Conservation (phyloP, 352 stramenopile genomes). For the Phytophthora meadii region DNA sequence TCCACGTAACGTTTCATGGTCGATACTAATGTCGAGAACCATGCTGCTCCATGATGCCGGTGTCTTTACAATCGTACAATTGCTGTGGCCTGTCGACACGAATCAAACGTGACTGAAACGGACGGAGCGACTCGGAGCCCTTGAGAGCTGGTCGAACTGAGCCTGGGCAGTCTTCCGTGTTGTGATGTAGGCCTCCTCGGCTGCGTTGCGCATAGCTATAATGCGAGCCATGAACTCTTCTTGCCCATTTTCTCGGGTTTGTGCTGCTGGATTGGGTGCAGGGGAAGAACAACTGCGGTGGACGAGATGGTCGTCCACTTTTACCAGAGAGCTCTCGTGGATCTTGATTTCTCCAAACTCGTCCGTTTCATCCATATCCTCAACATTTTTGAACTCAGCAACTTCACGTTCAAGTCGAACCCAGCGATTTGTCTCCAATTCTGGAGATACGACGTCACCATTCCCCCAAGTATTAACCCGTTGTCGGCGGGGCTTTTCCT, state of each 20-base stretch:
- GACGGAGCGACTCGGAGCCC: slow-evolving; percentile 9
- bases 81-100: slow-evolving; percentile 21
- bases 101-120: slow-evolving; percentile 20
- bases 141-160: slow-evolving; percentile 24
- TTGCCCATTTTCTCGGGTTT: slow-evolving; percentile 7
- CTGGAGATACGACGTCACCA: slow-evolving; percentile 14
- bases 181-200: slow-evolving; percentile 63
- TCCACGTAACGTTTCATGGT: slow-evolving; percentile 10
- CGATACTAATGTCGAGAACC: too few species aligned
- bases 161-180: slow-evolving; percentile 28
- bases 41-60: background rate
- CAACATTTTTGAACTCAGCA: slow-evolving; percentile 1
- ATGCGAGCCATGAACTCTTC: slow-evolving; percentile 52
- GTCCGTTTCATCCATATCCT: slow-evolving; percentile 20
- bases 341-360: slow-evolving; percentile 26
- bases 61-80: slow-evolving; percentile 17
- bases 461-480: slow-evolving; percentile 28
- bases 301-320: slow-evolving; percentile 11
- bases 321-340: slow-evolving; percentile 14
- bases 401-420: slow-evolving; percentile 24
- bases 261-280: slow-evolving; percentile 5
- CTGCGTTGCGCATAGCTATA: slow-evolving; percentile 59
- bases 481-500: slow-evolving; percentile 5
- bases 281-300: slow-evolving; percentile 23
- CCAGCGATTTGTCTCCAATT: slow-evolving; percentile 16